Conservation (phyloP, 2,329 filamentous ascomycete genomes). For the Hypoxylon sp. region DNA sequence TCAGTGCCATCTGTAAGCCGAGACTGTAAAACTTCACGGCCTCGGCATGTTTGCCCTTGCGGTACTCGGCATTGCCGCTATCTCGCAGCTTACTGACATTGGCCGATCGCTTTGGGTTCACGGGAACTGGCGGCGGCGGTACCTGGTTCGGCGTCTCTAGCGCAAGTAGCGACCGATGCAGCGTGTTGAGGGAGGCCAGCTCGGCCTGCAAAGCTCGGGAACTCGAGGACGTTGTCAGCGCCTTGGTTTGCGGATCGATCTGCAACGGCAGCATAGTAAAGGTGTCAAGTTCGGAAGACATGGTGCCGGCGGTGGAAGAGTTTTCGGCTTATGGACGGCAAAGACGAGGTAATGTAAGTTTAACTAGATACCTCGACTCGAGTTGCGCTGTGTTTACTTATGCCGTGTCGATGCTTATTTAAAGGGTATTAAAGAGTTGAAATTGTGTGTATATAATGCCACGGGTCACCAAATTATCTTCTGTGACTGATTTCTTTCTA, state of each 20-base stretch:
- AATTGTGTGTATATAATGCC: not conserved
- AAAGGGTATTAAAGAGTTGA: not conserved
- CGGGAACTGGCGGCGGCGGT: conserved; percentile 88
- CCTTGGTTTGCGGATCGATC: conserved; percentile 86
- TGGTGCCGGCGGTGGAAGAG: conserved; percentile 25
- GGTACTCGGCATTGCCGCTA: conserved; percentile 84
- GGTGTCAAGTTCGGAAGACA: conserved; percentile 52
- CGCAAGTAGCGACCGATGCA: conserved; percentile 81
- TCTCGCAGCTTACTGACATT: conserved; percentile 94
- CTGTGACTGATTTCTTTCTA: not conserved
- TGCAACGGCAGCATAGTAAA: conserved; percentile 87
- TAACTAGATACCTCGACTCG: not conserved
- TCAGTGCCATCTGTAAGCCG: conserved; percentile 90
- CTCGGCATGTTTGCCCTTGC: conserved; percentile 80
- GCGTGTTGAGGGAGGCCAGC: conserved; percentile 80
- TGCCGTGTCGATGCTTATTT: not conserved
- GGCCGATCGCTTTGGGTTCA: conserved; percentile 92
- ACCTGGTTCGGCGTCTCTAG: conserved; percentile 74
- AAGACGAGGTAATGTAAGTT: not conserved
- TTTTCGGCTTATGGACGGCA: not conserved
- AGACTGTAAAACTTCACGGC: conserved; percentile 86
- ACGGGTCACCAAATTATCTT: not conserved
- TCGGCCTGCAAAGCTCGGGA: conserved; percentile 69
- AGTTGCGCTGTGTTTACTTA: not conserved
- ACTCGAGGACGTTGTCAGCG: conserved; percentile 69